Evolutionary conservation across 306 rosid species (phyloP).

Genomic region (Lagenaria siceraria): DNA sequence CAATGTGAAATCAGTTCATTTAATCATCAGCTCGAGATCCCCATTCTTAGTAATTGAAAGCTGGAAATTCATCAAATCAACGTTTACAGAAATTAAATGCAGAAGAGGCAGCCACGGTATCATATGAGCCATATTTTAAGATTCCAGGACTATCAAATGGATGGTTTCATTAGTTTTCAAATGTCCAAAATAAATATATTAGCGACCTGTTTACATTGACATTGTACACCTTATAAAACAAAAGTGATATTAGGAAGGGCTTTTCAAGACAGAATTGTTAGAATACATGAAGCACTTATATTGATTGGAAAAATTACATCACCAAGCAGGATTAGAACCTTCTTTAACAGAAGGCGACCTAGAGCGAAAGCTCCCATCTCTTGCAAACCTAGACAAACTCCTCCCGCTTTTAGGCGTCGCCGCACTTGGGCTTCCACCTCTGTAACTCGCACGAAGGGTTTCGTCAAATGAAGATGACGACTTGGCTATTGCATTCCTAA

Average conservation of each 20-base stretch:
- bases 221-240: background rate
- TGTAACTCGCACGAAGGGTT: conserved; percentile 89
- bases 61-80: background rate
- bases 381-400: conserved; percentile 66
- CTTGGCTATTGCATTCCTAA: conserved; percentile 80
- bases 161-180: background rate
- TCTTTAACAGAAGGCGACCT: conserved; percentile 86
- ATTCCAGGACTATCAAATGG: background rate
- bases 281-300: conserved; percentile 6
- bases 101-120: background rate
- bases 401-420: conserved; percentile 73
- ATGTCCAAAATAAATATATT: background rate
- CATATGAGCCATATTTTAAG: background rate
- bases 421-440: conserved; percentile 69
- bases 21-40: background rate
- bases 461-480: conserved; percentile 71
- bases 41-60: background rate
- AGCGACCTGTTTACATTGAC: background rate
- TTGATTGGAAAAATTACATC: conserved; percentile 15
- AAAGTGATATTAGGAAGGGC: background rate
- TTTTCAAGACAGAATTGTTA: background rate
- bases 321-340: conserved; percentile 74
- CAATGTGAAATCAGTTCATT: background rate
- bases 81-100: background rate
- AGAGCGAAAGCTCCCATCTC: conserved; percentile 50